Base-by-base conservation (phyloP, 306 rosid genomes). In the Dalbergia cochinchinensis region DNA sequence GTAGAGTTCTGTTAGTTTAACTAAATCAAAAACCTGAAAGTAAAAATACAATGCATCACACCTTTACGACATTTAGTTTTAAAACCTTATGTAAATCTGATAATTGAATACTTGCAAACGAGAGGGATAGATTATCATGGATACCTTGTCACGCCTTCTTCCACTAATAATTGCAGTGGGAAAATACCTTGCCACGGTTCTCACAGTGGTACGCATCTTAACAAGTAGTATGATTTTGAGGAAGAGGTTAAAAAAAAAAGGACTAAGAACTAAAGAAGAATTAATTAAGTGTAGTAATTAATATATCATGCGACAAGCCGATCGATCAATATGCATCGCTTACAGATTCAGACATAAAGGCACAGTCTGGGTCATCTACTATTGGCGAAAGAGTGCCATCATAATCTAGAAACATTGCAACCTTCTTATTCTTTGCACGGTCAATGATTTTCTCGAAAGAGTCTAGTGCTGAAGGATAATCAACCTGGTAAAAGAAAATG, bases 321-420 rank as follows among this genome's bases (percentile, higher is more conserved):
- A 8, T 12, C 11, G n/a, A 8, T 12, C 6, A 0, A 5, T 31
- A 67, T 48, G 7, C 45, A 37, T 22, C 57, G 71, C 97, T 82
- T 87, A 94, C 99, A 76, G 80, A 79, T 69, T 86, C 85, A 44
- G 97, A 90, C 97, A 95, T 86, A 62, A 89, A 44, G 50, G 99
- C 97, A 57, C 86, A 71, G 71, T 95, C 97, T 4, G 99, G 99
- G 79, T 95, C 92, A 76, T 92, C 94, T 20, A 95, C 99, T 26
- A 95, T 95, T 31, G 99, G 99, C 8, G 99, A 91, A 78, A 95
- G 99, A 26, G 95, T 90, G 73, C 99, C 97, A 78, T 95, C 99
- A 76, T 95, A 95, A 73, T 95, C 99, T 50, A 92, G 85, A 85
- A 95, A 95, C 18, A 95, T 71, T 16, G 92, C 97, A 78, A 95